Evolutionary conservation across 495 filamentous ascomycete species (phyloP).

Genomic region (Hypomontagnella submonticulosa): DNA sequence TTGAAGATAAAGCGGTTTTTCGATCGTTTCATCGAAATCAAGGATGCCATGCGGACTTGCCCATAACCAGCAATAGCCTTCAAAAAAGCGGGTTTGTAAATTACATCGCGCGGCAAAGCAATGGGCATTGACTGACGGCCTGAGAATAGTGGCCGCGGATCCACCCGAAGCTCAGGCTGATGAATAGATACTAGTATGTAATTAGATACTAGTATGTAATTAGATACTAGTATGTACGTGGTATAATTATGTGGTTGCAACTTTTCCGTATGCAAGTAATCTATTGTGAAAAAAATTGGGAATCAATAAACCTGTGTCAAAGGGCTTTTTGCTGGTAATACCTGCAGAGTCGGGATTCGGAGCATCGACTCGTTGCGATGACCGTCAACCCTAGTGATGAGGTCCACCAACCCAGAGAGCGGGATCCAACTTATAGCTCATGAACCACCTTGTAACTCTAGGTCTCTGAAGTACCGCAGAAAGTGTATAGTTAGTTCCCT

Average conservation of each 20-base stretch:
- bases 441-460: constrained; percentile 7
- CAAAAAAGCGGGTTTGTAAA: constrained; percentile 2
- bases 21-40: constrained; percentile 7
- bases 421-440: not conserved
- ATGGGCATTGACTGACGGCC: constrained; percentile 15
- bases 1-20: not conserved
- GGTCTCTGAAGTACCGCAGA: constrained; percentile 16
- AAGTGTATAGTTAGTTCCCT: not conserved
- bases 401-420: constrained; percentile 1
- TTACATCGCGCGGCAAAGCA: constrained; percentile 12
- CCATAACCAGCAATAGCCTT: constrained; percentile 5
- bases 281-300: not conserved
- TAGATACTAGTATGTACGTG: constrained; percentile 5
- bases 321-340: too few species aligned
- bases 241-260: constrained; percentile 5
- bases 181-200: constrained; percentile 8
- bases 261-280: constrained; percentile 7
- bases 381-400: not conserved
- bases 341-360: constrained; percentile 29
- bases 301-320: too few species aligned
- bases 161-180: constrained; percentile 3
- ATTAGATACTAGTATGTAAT: constrained; percentile 12
- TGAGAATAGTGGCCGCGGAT: constrained; percentile 10
- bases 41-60: constrained; percentile 15
- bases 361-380: constrained; percentile 12